These are phyloP conservation scores for Tetracladium maxilliforme DNA, from an alignment of 2,329 filamentous ascomycete genomes.

Conservation along the genomic window DNA sequence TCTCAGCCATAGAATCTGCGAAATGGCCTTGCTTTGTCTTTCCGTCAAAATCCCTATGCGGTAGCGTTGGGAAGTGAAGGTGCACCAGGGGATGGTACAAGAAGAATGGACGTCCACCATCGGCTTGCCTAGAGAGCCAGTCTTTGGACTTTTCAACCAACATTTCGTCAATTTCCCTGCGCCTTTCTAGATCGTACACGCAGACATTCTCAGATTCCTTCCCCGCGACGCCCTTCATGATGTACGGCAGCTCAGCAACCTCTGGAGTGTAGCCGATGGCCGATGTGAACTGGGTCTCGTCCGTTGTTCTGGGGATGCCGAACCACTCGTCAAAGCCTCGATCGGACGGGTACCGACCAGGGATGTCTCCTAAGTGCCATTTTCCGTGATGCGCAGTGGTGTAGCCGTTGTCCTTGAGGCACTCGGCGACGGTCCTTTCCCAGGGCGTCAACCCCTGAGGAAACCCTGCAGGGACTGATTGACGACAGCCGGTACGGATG, in stretches of 20 bases:
- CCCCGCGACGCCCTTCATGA: constrained; percentile 15
- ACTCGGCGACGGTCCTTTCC: too few species aligned
- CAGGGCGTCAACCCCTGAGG: too few species aligned
- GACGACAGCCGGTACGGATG: too few species aligned
- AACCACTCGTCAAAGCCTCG: constrained; percentile 21
- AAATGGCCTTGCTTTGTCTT: too few species aligned
- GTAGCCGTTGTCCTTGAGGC: too few species aligned
- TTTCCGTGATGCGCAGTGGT: constrained; percentile 20
- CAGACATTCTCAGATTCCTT: constrained; percentile 13
- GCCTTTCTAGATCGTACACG: constrained; percentile 16
- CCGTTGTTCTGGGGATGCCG: constrained; percentile 19
- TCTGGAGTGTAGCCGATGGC: constrained; percentile 15
- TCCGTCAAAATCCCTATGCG: too few species aligned
- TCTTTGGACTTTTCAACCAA: constrained; percentile 15
- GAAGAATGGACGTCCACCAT: too few species aligned
- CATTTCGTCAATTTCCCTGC: constrained; percentile 16
- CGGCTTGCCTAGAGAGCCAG: too few species aligned
- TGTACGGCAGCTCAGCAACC: constrained; percentile 17
- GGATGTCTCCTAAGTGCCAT: constrained; percentile 19
- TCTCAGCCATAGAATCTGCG: too few species aligned
- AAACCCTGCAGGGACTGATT: too few species aligned
- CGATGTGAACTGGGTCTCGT: constrained; percentile 19
- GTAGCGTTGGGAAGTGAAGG: too few species aligned
- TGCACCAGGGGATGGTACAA: too few species aligned
- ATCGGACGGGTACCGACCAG: constrained; percentile 18